These are phyloP conservation scores for Lachancea fermentati DNA, from an alignment of 805 yeast species.

Conservation along the genomic window DNA sequence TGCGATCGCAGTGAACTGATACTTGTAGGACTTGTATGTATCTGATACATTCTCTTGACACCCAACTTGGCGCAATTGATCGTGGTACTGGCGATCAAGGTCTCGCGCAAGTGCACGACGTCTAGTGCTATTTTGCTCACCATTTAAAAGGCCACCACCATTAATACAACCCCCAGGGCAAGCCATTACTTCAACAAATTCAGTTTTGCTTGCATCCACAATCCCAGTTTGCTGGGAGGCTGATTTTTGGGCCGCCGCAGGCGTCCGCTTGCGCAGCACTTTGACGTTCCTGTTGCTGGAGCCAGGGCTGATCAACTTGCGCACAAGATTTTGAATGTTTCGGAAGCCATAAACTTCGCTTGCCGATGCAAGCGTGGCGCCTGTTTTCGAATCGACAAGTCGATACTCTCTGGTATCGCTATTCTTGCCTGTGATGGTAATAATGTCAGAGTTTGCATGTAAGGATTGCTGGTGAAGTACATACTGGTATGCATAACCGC, in stretches of 20 bases:
- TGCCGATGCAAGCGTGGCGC: slow-evolving; percentile 45
- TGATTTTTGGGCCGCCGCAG: slow-evolving; percentile 12
- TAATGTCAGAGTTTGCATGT: slow-evolving; percentile 26
- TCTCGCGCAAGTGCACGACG: slow-evolving; percentile 15
- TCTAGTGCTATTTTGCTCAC: slow-evolving; percentile 28
- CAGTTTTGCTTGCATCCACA: slow-evolving; percentile 63
- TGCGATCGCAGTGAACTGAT: slow-evolving; percentile 19
- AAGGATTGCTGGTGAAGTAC: slow-evolving; percentile 37
- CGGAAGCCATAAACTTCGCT: slow-evolving; percentile 84
- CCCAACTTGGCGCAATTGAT: slow-evolving; percentile 1
- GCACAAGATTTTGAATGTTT: slow-evolving; percentile 87
- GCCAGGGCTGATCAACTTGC: slow-evolving; percentile 52
- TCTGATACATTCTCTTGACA: slow-evolving; percentile 5
- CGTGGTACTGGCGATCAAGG: slow-evolving; percentile 9
- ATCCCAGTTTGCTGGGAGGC: neutral
- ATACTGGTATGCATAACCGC: slow-evolving; percentile 81
- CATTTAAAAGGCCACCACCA: slow-evolving; percentile 87
- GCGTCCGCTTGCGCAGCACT: slow-evolving; percentile 29
- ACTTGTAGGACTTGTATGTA: slow-evolving; percentile 9
- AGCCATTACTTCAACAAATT: slow-evolving; percentile 93
- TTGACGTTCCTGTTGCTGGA: slow-evolving; percentile 19
- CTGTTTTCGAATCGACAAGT: slow-evolving; percentile 37
- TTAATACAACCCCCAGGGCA: slow-evolving; percentile 97
- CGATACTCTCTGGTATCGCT: slow-evolving; percentile 68
- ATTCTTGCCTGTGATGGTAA: slow-evolving; percentile 60